Evolutionary conservation across 2,329 filamentous ascomycete species (phyloP), one percentile per base, ranked within the genome.

Genomic region (Aaosphaeria arxii): DNA sequence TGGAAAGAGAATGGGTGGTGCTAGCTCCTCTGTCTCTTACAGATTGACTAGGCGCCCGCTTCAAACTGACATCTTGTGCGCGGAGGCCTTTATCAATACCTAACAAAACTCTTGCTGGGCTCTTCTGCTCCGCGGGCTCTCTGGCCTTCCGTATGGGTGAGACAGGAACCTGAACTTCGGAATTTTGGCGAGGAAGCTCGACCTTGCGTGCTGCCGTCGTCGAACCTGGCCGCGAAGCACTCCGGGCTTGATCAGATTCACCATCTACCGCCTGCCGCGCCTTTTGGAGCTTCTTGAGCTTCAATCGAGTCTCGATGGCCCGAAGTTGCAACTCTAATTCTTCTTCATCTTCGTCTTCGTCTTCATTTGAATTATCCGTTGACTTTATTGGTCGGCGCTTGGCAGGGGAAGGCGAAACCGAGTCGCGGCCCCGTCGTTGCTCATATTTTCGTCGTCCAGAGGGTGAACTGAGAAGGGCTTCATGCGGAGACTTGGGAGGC

Each of bases 41-140:
- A 32, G 50, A 47, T 13, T 52, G 49, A 52, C 53, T 65, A 41
- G 84, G 77, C 3, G 89, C 84, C 55, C 89, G 80, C 69, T 89
- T 94, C 30, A 97, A 74, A 3, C 91, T 96, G 31, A 97, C 79
- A 59, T 96, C 90, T 49, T 83, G 83, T 2, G 86, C 91, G 58
- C 79, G 87, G 33, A 91, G 74, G 1, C 90, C 91, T 66, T 95
- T 95, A 71, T 96, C 91, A 52, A 97, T 95, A 5, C 94, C 92
- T 11, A 97, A 70, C 13, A 90, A 71, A 11, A 94, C 82, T 51
- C 91, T 80, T 45, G 87, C 87, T 1, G 94, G 92, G 1, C 91
- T 96, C 29, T 79, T 83, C 33, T 84, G 85, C 11, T 81, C 74
- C 11, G 74, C 62, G 1, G 76, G 64, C 11, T 75, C 69, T 39